These are phyloP conservation scores for Tuber borchii DNA, from an alignment of 495 filamentous ascomycete genomes.

Conservation along the genomic window DNA sequence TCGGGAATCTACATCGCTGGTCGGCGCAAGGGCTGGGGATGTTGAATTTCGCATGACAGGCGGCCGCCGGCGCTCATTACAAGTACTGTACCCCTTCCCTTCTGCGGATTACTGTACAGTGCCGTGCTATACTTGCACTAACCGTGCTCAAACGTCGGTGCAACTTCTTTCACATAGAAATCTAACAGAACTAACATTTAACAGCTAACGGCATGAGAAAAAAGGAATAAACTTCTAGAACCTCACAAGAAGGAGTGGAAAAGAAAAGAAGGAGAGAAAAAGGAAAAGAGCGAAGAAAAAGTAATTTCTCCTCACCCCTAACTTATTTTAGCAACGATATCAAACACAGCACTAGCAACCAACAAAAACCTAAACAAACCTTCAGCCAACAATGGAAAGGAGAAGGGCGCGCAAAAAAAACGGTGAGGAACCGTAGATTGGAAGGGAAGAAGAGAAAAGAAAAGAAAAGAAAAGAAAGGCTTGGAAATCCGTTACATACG, in stretches of 20 bases:
- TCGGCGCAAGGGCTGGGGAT: conserved; percentile 22
- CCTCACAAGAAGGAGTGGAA: conserved; percentile 12
- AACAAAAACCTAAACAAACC: not conserved
- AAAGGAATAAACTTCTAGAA: conserved; percentile 23
- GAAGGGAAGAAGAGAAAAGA: conserved; percentile 2
- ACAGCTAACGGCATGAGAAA: conserved; percentile 1
- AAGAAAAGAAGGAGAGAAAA: conserved; percentile 12
- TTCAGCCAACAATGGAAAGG: conserved; percentile 8
- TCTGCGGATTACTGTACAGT: conserved; percentile 8
- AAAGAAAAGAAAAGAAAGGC: not conserved
- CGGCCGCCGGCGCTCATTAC: conserved; percentile 4
- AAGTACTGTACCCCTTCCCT: conserved; percentile 5
- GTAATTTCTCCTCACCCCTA: not conserved
- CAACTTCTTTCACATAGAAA: not conserved
- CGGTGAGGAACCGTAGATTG: not conserved
- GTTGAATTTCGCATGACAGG: conserved; percentile 10
- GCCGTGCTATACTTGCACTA: not conserved
- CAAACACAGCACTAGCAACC: conserved; percentile 2
- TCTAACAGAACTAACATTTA: not conserved
- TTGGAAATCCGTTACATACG: not conserved
- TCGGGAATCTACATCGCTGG: conserved; percentile 38
- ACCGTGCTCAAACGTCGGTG: not conserved
- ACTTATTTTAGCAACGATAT: not conserved
- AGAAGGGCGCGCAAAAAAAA: not conserved
- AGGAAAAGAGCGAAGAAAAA: conserved; percentile 4